A percentile compares a stretch with the other conserved stretches of the same genome.
Evolutionary conservation across 495 filamentous ascomycete species (phyloP).

Genomic region (Parathielavia hyrcaniae): DNA sequence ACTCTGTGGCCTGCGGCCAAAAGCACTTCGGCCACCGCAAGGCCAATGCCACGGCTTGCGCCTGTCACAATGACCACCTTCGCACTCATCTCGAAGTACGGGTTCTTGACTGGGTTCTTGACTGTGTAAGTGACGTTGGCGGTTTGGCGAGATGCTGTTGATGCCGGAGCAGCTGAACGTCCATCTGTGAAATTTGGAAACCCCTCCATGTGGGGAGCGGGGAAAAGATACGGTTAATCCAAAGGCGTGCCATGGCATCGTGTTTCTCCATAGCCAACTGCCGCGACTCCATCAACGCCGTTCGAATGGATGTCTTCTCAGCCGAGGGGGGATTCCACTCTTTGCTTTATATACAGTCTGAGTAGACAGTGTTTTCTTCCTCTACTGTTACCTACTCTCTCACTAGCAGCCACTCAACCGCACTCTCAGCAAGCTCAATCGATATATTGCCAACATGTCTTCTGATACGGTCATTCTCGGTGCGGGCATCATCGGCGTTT

Average conservation of each 20-base stretch:
- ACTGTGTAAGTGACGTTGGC: conserved; percentile 2
- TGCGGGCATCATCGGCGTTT: conserved; percentile 69
- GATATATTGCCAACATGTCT: conserved; percentile 21
- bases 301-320: background rate
- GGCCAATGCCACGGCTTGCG: conserved; percentile 70
- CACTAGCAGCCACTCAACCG: background rate
- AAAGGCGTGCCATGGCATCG: conserved; percentile 4
- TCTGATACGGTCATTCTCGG: conserved; percentile 63
- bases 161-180: background rate
- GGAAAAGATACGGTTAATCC: conserved; percentile 8
- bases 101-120: background rate
- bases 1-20: conserved; percentile 63
- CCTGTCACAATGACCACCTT: conserved; percentile 68
- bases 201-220: conserved; percentile 18
- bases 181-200: background rate
- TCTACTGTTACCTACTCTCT: background rate
- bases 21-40: conserved; percentile 67
- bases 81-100: conserved; percentile 26
- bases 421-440: background rate
- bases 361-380: background rate
- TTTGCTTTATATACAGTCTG: background rate
- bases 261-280: background rate
- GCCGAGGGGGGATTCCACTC: background rate
- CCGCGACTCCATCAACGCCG: conserved; percentile 3
- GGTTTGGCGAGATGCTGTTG: background rate